Conservation (phyloP, 2,329 filamentous ascomycete genomes). For the Colletotrichum karsti region DNA sequence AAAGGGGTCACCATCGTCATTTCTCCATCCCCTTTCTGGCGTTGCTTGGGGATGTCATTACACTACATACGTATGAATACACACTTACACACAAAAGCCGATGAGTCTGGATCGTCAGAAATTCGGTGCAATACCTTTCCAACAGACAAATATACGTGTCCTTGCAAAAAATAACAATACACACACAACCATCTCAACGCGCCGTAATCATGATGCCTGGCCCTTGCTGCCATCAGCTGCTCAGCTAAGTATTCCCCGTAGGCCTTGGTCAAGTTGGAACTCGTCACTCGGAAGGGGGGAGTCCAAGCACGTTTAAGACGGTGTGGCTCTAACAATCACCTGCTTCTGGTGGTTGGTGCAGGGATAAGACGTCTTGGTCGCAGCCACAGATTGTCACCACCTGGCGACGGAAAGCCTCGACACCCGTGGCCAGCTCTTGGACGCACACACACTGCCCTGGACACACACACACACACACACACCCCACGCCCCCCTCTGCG, state of each 20-base stretch:
- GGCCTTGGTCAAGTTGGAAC: neutral
- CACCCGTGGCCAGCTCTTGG: slow-evolving; percentile 1
- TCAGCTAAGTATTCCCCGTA: neutral
- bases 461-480: neutral
- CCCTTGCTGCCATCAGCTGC: neutral
- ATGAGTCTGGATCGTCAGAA: no score
- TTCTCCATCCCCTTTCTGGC: neutral
- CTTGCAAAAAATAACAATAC: neutral
- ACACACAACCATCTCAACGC: neutral
- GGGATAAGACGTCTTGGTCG: neutral
- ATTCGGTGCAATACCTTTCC: no score
- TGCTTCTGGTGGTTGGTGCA: neutral
- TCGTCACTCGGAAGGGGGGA: neutral
- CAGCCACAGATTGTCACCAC: slow-evolving; percentile 3
- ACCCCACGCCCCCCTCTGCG: neutral
- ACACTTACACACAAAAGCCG: neutral
- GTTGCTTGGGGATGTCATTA: neutral
- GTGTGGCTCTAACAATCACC: neutral
- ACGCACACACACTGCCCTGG: neutral
- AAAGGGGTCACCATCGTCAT: neutral
- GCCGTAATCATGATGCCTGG: neutral
- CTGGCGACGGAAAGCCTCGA: slow-evolving; percentile 7
- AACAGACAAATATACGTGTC: no score
- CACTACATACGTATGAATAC: neutral
- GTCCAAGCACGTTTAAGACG: neutral